Evolutionary conservation across 495 filamentous ascomycete species (phyloP), one percentile per base, ranked within the genome.

Genomic region (Daldinia loculata): DNA sequence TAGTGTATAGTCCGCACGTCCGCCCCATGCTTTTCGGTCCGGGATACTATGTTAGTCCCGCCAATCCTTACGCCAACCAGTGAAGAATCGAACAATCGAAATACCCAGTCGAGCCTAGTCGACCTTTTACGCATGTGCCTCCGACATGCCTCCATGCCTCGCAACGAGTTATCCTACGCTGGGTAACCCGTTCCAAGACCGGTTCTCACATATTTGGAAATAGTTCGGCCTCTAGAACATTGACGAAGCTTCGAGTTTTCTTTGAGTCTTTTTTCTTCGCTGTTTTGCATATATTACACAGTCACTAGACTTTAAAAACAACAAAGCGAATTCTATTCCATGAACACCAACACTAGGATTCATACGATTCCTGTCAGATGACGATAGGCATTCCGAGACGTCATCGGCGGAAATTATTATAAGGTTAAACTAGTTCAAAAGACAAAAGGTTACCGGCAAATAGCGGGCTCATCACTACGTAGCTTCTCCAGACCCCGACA

Each of bases 11-110:
- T 53, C 61, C 56, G 63, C 60, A 51, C 19, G 53, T 29, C 22
- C 38, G 64, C 26, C 55, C 65, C 69, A 64, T 72, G 50, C 55
- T 56, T 56, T 63, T 68, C 61, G 69, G 64, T 30, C 63, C 69
- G 69, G 53, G 53, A 63, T 72, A 59, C 56, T 68, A 15, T 67
- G 60, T 57, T 72, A 26, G 69, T 68, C 56, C 48, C 29, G 59
- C 55, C 56, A 61, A 72, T 72, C 61, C 41, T 36, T 64, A 50
- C 70, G 60, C 65, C 65, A 72, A 64, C 15, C 17, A 29, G 26
- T 30, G 27, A n/a, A 9, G 2, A 30, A 29, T 26, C 50, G 50
- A 52, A 52, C 24, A 30, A 53, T 53, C 50, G 50, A 53, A 53
- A 53, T 53, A 53, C 26, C 50, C 27, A 14, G 50, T 53, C 26